Evolutionary conservation across 208 protist species (phyloP), one percentile per base, ranked within the genome.

Genomic region (Porcisia deanei): DNA sequence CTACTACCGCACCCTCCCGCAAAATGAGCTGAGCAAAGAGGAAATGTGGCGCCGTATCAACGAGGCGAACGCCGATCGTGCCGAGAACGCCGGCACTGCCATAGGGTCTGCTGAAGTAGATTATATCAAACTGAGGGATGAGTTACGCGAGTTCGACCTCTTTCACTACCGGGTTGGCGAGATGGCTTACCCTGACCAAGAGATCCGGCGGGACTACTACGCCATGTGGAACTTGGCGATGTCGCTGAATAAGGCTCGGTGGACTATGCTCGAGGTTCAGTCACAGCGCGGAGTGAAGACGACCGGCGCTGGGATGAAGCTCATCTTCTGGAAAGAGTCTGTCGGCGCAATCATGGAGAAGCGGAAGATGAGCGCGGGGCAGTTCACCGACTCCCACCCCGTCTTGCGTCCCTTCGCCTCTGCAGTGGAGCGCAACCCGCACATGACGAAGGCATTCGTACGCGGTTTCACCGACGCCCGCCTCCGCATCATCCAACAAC

Each of bases 261-360:
- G 93, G 91, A 88, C 84, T n/a, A 95, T 96, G 93, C 86, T 97
- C 16, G 91, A 97, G 82, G 91, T 96, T 55, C 88, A 94, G 71
- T 87, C 90, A 52, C 90, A 97, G 84, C 88, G 88, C 25, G 91
- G 91, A 54, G 84, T 95, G 71, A 97, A 94, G 76, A 94, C 87
- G 47, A 97, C 93, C 43, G 93, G 93, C n/a, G 93, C 91, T n/a
- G 88, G 90, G 43, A 95, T 97, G 89, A 95, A 96, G 82, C 78
- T 94, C 9, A 84, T 97, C 59, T 97, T 94, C 77, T 97, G 93
- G 91, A 95, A 94, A 75, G 93, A 97, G 71, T 84, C 91, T 7
- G 64, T 84, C 25, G 47, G 58, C 41, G 80, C 84, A 64, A 93
- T 95, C 54, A 85, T 96, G 72, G 89, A 94, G 58, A 85, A 88